Evolutionary conservation across 805 yeast genomes (phyloP), one percentile per base, ranked within the genome.

Genomic region (Ogataea trehalophila): DNA sequence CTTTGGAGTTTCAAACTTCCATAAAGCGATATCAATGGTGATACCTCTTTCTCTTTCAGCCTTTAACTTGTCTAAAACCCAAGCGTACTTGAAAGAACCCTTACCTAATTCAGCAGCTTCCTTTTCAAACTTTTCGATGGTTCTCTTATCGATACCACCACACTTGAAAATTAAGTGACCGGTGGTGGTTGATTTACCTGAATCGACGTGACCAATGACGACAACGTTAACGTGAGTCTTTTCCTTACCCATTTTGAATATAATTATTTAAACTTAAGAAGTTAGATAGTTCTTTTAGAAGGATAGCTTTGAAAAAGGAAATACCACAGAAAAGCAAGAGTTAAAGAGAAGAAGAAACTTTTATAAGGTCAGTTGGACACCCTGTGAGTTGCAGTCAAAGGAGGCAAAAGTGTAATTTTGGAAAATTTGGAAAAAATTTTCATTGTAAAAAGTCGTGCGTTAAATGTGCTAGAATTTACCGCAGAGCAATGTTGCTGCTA

Each of bases 131-230:
- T 89, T 89, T 83, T 90, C 96, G 71, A 89, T 89, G 74, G 96
- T 90, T 83, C 97, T 87, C 88, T 89, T 90, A 81, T 90, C 97
- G 69, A 88, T 88, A 85, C 95, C 97, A 87, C 97, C 97, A 82
- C 97, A 91, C 92, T 90, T 90, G 95, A 74, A 91, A 73, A 91
- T 90, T 79, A 91, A 87, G 85, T 91, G 97, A 79, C 97, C 97
- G 75, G 98, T 91, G 78, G 97, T 92, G 73, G 98, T 91, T 60
- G 97, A 92, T 81, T 88, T 87, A 80, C 92, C 92, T 69, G 97
- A 91, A 80, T 92, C 98, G 97, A 94, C 98, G 96, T 92, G 98
- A 79, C 98, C 99, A 77, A 92, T 92, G 74, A 94, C 98, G 77
- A 94, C 99, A 80, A 92, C 95, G 96, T 92, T 92, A 82, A 92